Conservation (phyloP, 305 asterid species). For the Lippia alba region DNA sequence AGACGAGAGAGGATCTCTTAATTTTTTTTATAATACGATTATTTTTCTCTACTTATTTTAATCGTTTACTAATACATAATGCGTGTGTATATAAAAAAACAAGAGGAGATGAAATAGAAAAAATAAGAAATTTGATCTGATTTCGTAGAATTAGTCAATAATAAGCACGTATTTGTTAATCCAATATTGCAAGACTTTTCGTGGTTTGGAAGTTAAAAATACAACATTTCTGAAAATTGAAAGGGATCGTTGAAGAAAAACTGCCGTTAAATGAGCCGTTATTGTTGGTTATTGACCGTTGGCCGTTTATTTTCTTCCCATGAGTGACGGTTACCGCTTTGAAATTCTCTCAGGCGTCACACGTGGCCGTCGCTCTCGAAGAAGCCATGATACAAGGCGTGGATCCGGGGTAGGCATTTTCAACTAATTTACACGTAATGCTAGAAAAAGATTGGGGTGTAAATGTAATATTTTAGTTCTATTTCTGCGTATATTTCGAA, state of each 20-base stretch:
- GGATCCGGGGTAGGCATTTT: slow-evolving; percentile 39
- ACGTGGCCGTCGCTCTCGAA: slow-evolving; percentile 51
- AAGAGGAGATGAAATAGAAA: no score
- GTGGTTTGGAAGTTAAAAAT: not conserved
- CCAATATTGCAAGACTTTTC: not conserved
- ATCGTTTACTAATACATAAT: no score
- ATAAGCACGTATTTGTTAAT: no score
- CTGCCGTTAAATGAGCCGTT: slow-evolving; percentile 53
- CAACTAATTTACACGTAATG: slow-evolving; percentile 15
- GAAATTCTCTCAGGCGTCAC: slow-evolving; percentile 36
- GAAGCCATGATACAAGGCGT: slow-evolving; percentile 45
- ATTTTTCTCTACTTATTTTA: no score
- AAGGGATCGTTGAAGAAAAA: slow-evolving; percentile 7
- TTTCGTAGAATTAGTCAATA: no score
- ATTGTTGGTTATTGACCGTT: slow-evolving; percentile 62
- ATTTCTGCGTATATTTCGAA: not conserved
- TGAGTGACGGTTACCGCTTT: slow-evolving; percentile 42
- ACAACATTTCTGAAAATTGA: not conserved
- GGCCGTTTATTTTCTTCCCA: slow-evolving; percentile 44
- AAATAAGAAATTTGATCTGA: no score
- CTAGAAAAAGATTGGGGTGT: not conserved
- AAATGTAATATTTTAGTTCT: not conserved
- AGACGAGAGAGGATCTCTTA: no score
- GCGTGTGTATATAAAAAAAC: no score
- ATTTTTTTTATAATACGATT: no score